phyloP scores from a whole-genome alignment of 345 rosid species.

The Populus simonii region DNA sequence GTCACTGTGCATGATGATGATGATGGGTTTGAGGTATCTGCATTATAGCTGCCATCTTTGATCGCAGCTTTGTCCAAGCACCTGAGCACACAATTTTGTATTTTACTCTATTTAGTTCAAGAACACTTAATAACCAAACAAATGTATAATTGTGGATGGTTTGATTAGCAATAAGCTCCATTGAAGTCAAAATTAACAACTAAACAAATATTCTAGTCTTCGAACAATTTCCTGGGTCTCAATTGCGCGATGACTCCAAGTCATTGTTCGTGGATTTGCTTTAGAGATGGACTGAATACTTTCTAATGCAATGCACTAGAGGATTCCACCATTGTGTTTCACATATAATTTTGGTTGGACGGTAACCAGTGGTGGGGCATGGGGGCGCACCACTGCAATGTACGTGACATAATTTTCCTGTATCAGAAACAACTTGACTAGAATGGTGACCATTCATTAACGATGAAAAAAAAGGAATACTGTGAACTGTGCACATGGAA shows the following conservation, averaged over 20 bases:
- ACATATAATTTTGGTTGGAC: conserved; percentile 13
- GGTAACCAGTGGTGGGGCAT: conserved; percentile 10
- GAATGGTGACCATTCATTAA: conserved; percentile 21
- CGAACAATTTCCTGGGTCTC: too few species aligned
- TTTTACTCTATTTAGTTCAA: too few species aligned
- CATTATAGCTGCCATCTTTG: conserved; percentile 26
- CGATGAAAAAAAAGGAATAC: conserved; percentile 4
- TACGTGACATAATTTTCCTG: neutral
- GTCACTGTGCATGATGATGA: conserved; percentile 66
- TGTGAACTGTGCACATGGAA: conserved; percentile 3
- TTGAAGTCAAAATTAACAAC: too few species aligned
- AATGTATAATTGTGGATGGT: too few species aligned
- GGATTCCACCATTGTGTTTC: conserved; percentile 20
- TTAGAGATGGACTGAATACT: too few species aligned
- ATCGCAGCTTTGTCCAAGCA: conserved; percentile 88
- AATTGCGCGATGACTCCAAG: too few species aligned
- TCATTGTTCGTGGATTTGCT: too few species aligned
- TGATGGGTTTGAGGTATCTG: conserved; percentile 27
- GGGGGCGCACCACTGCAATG: conserved; percentile 21
- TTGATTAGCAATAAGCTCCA: too few species aligned
- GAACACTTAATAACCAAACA: too few species aligned
- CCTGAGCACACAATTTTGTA: conserved; percentile 30
- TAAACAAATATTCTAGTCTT: too few species aligned
- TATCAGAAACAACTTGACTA: conserved; percentile 18
- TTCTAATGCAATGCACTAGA: neutral